Base-by-base conservation (phyloP, 2,329 filamentous ascomycete species). In the Allantophomopsis cytisporea region DNA sequence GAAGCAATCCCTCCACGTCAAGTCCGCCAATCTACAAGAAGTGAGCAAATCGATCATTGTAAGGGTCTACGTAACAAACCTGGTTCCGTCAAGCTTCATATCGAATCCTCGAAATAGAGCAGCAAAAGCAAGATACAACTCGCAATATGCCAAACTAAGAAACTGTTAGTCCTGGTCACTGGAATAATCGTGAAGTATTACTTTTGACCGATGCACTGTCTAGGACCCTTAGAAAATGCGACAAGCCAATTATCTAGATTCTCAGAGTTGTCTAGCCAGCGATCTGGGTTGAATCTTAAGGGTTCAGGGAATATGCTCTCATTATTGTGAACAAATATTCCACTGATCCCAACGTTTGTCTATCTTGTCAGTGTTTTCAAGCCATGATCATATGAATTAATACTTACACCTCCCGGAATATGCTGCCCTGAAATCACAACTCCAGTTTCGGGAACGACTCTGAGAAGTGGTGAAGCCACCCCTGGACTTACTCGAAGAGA, bases 201-300 rank as follows among this genome's bases (percentile, higher is more conserved):
- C 23, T 21, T 41, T 16, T 31, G 39, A 23, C 60, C 60, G 10
- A 63, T 45, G 46, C 60, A 65, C 39, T 49, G 54, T 34, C 65
- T 50, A 0, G 61, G 54, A 0, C 66, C 66, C 23, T 59, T 52
- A 1, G 57, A 60, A 45, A 70, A 70, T 1, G 64, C 52, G 18
- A 66, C 58, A 11, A 65, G 42, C n/a, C 51, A 61, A 11, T 58
- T 45, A 11, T 30, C 14, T 14, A 34, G 31, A 12, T 34, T 34
- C 16, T 34, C 31, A 8, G 13, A 34, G 14, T 39, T 30, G 12
- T 23, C 18, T 2, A 41, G 54, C 48, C 42, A 54, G 17, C 51
- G 41, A 12, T 45, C 41, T 6, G 47, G 47, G 20, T 42, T 40
- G 44, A 50, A 56, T 10, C 14, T 39, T 30, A 35, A 30, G 23